phyloP scores from a whole-genome alignment of 2,329 filamentous ascomycete genomes.

The Orbilia oligospora region DNA sequence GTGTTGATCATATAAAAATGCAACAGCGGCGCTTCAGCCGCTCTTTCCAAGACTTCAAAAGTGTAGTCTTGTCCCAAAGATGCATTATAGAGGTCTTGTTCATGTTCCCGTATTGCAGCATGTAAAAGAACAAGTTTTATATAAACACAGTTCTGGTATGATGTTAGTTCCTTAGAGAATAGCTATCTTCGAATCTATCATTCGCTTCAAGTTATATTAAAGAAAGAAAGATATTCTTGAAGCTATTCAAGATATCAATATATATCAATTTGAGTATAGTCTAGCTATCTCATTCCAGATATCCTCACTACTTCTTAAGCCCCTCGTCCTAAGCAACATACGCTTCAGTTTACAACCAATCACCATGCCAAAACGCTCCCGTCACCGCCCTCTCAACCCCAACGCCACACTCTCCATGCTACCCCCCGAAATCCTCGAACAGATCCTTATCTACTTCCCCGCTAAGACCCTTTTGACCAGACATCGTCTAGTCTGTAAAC shows the following conservation, averaged over 20 bases:
- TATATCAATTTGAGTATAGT: too few relatives aligned
- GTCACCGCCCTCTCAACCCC: not conserved
- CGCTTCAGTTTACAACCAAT: too few relatives aligned
- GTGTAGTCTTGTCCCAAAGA: not conserved
- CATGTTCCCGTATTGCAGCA: not conserved
- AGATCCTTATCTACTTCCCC: conserved; percentile 29
- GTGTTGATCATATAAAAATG: conserved; percentile 11
- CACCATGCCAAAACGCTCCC: not conserved
- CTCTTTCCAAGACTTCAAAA: not conserved
- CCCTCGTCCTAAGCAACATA: too few relatives aligned
- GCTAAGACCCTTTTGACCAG: conserved; percentile 19
- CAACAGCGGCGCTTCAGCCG: not conserved
- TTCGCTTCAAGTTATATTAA: too few relatives aligned
- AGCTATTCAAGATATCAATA: too few relatives aligned
- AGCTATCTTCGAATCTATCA: not conserved
- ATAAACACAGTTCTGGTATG: not conserved
- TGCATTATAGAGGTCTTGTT: not conserved
- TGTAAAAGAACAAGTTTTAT: not conserved
- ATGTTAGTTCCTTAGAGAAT: not conserved
- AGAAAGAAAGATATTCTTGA: too few relatives aligned
- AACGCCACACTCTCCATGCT: not conserved
- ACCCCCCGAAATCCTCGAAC: conserved; percentile 22
- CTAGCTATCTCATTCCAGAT: too few relatives aligned
- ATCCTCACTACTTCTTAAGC: too few relatives aligned
- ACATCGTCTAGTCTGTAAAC: conserved; percentile 14